Evolutionary conservation across 768 basidiomycete species (phyloP).

Genomic region (Hygrophorus pudorinus): DNA sequence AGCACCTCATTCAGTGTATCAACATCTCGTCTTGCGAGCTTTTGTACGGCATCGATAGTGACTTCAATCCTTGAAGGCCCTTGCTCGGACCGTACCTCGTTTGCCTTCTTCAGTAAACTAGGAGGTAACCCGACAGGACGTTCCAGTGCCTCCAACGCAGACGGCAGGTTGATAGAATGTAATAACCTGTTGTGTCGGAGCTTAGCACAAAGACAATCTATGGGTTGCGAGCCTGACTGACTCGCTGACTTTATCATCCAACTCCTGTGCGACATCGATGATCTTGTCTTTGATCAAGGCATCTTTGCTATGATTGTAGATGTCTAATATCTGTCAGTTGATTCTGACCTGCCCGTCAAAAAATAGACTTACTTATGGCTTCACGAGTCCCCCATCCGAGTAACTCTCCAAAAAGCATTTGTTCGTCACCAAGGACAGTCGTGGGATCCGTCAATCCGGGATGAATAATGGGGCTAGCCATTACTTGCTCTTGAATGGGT

Average conservation of each 20-base stretch:
- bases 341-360: neutral
- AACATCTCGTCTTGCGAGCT: constrained; percentile 51
- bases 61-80: constrained; percentile 65
- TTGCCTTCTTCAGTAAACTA: constrained; percentile 75
- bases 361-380: constrained; percentile 61
- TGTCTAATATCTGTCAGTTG: constrained; percentile 34
- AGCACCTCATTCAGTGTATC: constrained; percentile 66
- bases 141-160: constrained; percentile 80
- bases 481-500: constrained; percentile 48
- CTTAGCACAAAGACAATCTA: neutral
- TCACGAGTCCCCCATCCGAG: constrained; percentile 81
- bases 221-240: constrained; percentile 22
- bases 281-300: constrained; percentile 64
- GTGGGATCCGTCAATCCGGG: constrained; percentile 49
- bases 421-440: constrained; percentile 39
- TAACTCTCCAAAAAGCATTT: constrained; percentile 63
- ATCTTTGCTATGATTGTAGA: constrained; percentile 78
- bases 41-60: constrained; percentile 63
- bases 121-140: constrained; percentile 82
- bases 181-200: constrained; percentile 38
- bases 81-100: constrained; percentile 71
- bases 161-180: constrained; percentile 68
- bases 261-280: constrained; percentile 43
- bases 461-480: constrained; percentile 54
- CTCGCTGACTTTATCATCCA: constrained; percentile 55